phyloP scores from a whole-genome alignment of 2,329 filamentous ascomycete genomes.

The Epichloe brachyelytri region DNA sequence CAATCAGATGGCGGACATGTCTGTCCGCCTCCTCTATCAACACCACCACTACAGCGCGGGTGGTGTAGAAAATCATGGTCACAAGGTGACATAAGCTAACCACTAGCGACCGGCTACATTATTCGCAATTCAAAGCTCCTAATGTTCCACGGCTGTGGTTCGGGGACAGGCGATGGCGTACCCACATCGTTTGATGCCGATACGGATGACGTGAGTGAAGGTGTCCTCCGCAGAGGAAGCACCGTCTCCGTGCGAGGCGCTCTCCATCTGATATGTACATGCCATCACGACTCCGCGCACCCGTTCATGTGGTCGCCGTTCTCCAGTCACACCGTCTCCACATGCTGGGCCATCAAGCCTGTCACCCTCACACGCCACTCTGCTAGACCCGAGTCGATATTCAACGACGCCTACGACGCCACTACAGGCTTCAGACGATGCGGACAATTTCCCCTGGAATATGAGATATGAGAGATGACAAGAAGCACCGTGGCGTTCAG shows the following conservation, averaged over 20 bases:
- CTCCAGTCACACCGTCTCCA: constrained; percentile 1
- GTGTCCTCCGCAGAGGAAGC: background rate
- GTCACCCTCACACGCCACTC: background rate
- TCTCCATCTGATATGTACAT: background rate
- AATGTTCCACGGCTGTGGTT: background rate
- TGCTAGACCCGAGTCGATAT: background rate
- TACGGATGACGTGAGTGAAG: background rate
- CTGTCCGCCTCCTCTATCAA: background rate
- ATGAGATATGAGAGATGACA: background rate
- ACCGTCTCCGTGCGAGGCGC: background rate
- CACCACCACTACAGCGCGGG: background rate
- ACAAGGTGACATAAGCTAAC: background rate
- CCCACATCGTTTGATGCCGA: background rate
- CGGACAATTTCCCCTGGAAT: background rate
- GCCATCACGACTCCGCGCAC: no score
- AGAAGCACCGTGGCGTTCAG: background rate
- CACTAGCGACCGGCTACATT: background rate
- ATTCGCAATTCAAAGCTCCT: background rate
- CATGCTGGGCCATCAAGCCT: background rate
- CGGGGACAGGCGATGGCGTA: background rate
- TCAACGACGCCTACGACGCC: background rate
- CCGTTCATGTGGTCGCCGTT: constrained; percentile 1
- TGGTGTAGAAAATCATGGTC: constrained; percentile 2
- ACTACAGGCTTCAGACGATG: background rate
- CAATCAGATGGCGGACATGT: background rate